A percentile compares a stretch with the other conserved stretches of the same genome.
Conservation (phyloP, 805 yeast genomes). For the Spathaspora passalidarum region DNA sequence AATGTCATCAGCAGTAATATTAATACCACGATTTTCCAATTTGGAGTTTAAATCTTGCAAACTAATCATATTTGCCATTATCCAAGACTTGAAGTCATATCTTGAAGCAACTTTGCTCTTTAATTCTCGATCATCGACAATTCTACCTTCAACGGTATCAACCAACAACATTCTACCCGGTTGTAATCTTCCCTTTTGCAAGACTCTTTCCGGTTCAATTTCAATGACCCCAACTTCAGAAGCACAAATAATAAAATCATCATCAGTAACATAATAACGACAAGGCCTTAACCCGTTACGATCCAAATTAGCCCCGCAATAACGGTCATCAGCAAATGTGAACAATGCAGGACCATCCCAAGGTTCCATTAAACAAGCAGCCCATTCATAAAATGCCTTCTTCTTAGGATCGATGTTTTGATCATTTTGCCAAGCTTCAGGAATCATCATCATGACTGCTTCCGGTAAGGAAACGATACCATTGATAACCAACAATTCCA, state of each 20-base stretch:
- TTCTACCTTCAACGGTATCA: conserved; percentile 88
- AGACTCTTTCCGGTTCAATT: conserved; percentile 74
- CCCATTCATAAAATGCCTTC: conserved; percentile 97
- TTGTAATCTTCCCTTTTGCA: conserved; percentile 89
- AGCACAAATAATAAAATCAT: conserved; percentile 94
- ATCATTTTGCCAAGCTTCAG: conserved; percentile 97
- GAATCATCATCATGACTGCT: conserved; percentile 94
- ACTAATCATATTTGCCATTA: conserved; percentile 78
- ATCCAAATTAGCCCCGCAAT: conserved; percentile 97
- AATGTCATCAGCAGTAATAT: conserved; percentile 22
- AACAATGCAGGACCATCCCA: conserved; percentile 99
- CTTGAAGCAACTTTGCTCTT: conserved; percentile 76
- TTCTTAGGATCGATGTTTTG: conserved; percentile 82
- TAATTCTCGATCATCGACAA: conserved; percentile 90
- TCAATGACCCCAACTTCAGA: conserved; percentile 97
- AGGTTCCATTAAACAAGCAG: conserved; percentile 98
- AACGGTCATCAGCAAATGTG: conserved; percentile 95
- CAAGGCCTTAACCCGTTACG: conserved; percentile 98
- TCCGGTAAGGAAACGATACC: conserved; percentile 92
- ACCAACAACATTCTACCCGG: conserved; percentile 97
- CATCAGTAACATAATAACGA: conserved; percentile 92
- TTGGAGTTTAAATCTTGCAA: conserved; percentile 72
- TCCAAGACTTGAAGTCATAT: conserved; percentile 93
- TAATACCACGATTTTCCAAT: conserved; percentile 41
- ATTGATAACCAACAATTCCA: conserved; percentile 86